phyloP scores from a whole-genome alignment of 176 grass and related monocot genomes.

The Leersia perrieri region DNA sequence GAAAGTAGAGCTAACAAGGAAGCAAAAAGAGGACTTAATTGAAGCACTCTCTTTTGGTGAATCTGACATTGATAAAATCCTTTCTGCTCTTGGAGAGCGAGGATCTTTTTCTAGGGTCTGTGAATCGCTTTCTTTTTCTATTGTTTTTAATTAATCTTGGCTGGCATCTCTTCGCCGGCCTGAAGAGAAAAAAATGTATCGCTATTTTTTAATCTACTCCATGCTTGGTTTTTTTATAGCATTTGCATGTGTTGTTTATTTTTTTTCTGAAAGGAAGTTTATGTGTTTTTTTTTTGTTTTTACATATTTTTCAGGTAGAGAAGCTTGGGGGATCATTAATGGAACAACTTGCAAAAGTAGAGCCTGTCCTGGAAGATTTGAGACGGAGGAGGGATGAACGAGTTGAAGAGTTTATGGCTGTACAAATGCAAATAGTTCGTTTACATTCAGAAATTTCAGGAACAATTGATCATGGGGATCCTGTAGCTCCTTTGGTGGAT shows the following conservation, averaged over 20 bases:
- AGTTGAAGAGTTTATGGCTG: constrained; percentile 52
- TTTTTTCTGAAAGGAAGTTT: too few relatives aligned
- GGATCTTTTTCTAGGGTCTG: constrained; percentile 76
- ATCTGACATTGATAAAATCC: constrained; percentile 61
- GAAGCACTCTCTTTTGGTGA: constrained; percentile 48
- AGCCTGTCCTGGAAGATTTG: constrained; percentile 65
- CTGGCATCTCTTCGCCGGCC: too few relatives aligned
- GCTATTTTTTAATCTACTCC: too few relatives aligned
- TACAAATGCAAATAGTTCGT: constrained; percentile 56
- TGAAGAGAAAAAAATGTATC: too few relatives aligned
- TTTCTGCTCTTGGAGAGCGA: constrained; percentile 70
- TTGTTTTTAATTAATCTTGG: too few relatives aligned
- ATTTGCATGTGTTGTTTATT: background rate
- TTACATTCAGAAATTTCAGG: constrained; percentile 75
- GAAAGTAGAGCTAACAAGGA: constrained; percentile 61
- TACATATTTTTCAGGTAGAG: constrained; percentile 49
- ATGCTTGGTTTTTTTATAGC: background rate
- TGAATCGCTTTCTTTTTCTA: background rate
- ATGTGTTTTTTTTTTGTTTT: background rate
- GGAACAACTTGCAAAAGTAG: constrained; percentile 66
- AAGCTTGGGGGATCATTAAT: constrained; percentile 59
- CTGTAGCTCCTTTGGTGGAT: constrained; percentile 46
- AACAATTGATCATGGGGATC: constrained; percentile 48
- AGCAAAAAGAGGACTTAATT: constrained; percentile 58
- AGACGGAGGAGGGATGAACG: constrained; percentile 62